phyloP scores from a whole-genome alignment of 208 protist genomes.

The Crithidia thermophila region DNA sequence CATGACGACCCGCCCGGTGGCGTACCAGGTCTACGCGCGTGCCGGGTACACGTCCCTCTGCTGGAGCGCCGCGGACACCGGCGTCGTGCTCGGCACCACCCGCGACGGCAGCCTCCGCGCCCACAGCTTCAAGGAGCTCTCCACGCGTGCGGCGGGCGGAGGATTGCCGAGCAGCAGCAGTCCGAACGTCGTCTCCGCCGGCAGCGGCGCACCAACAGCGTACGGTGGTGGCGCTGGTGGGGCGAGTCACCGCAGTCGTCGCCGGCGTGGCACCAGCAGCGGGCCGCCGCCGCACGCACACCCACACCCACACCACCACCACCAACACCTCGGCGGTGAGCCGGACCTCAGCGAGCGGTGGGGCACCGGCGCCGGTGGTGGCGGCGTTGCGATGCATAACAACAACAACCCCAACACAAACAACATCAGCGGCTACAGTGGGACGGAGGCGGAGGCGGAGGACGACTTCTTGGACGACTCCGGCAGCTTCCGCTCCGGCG shows the following conservation, averaged over 20 bases:
- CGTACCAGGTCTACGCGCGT: slow-evolving; percentile 24
- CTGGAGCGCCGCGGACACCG: slow-evolving; percentile 44
- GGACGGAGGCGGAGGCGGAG: slow-evolving; percentile 31
- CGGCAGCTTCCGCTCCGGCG: slow-evolving; percentile 24
- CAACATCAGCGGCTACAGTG: slow-evolving; percentile 26
- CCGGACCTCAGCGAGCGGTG: slow-evolving; percentile 17
- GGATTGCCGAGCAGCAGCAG: slow-evolving; percentile 3
- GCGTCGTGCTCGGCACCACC: slow-evolving; percentile 54
- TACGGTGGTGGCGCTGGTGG: background rate
- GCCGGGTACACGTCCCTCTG: slow-evolving; percentile 68
- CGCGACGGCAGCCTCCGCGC: slow-evolving; percentile 44
- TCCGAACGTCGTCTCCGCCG: background rate
- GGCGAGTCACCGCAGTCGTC: slow-evolving; percentile 16
- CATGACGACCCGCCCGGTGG: slow-evolving; percentile 45
- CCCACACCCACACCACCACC: too few relatives aligned
- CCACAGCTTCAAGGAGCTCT: slow-evolving; percentile 40
- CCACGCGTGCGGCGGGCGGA: background rate
- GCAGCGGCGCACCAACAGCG: background rate
- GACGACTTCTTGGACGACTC: slow-evolving; percentile 27
- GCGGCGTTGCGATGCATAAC: too few relatives aligned
- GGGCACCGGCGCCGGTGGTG: slow-evolving; percentile 5
- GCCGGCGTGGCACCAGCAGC: slow-evolving; percentile 10
- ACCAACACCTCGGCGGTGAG: slow-evolving; percentile 2
- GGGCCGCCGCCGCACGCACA: background rate
- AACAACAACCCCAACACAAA: background rate